A percentile compares a stretch with the other conserved stretches of the same genome.
Conservation (phyloP, 345 rosid species). For the Theobroma cacao region DNA sequence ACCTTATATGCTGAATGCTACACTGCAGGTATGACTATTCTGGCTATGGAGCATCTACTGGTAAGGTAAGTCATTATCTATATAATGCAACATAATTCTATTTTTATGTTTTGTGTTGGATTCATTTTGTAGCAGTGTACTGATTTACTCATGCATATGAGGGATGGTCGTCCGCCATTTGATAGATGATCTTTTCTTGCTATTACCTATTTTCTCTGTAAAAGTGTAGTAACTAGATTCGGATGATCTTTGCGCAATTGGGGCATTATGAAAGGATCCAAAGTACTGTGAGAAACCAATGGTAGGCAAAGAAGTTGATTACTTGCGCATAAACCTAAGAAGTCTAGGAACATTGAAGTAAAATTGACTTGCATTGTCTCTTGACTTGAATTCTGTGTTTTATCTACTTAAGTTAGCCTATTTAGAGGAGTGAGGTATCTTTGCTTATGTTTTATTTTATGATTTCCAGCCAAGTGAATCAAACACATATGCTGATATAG, state of each 20-base stretch:
- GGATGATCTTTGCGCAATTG: background rate
- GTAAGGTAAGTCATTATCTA: constrained; percentile 62
- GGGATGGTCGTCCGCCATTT: background rate
- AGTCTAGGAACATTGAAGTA: background rate
- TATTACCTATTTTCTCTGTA: background rate
- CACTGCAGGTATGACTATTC: constrained; percentile 91
- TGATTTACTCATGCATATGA: background rate
- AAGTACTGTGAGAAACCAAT: background rate
- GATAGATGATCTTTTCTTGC: background rate
- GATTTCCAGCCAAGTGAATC: constrained; percentile 82
- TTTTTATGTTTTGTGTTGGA: background rate
- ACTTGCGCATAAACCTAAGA: background rate
- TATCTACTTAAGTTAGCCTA: background rate
- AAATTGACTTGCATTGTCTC: background rate
- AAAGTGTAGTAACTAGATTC: background rate
- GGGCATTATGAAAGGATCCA: background rate
- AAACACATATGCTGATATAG: constrained; percentile 94
- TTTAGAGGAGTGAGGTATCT: background rate
- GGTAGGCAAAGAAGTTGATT: background rate
- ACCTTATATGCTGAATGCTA: constrained; percentile 18
- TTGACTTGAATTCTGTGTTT: background rate
- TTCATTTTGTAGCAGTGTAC: background rate
- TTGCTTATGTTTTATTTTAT: constrained; percentile 5
- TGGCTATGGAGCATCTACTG: constrained; percentile 95
- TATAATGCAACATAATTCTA: background rate